phyloP scores from a whole-genome alignment of 345 rosid genomes.

The rapeseed (Brassica napus) region DNA sequence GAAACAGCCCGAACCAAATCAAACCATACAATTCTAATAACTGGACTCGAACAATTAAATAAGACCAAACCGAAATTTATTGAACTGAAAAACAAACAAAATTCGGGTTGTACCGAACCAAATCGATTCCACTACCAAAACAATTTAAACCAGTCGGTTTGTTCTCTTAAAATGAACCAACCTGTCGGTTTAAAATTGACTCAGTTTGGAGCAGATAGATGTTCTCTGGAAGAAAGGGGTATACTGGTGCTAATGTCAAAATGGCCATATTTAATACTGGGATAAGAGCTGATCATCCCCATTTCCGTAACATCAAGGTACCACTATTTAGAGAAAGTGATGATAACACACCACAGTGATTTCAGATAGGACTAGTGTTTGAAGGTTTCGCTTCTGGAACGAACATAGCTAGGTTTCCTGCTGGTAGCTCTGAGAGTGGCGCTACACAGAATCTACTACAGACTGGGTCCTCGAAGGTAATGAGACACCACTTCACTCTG shows the following conservation, averaged over 20 bases:
- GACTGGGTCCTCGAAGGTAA: conserved; percentile 46
- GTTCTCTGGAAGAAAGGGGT: conserved; percentile 80
- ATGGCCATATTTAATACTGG: conserved; percentile 47
- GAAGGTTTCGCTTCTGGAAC: neutral
- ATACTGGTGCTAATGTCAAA: no score
- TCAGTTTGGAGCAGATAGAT: conserved; percentile 71
- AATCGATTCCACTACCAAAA: neutral
- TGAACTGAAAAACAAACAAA: neutral
- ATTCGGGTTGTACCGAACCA: neutral
- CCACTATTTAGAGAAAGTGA: conserved; percentile 3
- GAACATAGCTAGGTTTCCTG: no score
- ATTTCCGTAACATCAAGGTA: conserved; percentile 95
- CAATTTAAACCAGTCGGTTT: neutral
- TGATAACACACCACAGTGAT: neutral
- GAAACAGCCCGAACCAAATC: neutral
- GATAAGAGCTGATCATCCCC: conserved; percentile 86
- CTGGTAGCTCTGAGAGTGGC: conserved; percentile 81
- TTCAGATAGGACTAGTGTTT: neutral
- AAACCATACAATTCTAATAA: conserved; percentile 50
- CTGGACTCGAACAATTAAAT: neutral
- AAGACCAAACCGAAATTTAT: neutral
- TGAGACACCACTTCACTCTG: neutral
- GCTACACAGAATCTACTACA: conserved; percentile 78
- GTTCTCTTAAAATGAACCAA: neutral
- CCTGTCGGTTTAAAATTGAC: no score